Conservation (phyloP, 2,329 filamentous ascomycete species). For the Pseudogymnoascus sp. region DNA sequence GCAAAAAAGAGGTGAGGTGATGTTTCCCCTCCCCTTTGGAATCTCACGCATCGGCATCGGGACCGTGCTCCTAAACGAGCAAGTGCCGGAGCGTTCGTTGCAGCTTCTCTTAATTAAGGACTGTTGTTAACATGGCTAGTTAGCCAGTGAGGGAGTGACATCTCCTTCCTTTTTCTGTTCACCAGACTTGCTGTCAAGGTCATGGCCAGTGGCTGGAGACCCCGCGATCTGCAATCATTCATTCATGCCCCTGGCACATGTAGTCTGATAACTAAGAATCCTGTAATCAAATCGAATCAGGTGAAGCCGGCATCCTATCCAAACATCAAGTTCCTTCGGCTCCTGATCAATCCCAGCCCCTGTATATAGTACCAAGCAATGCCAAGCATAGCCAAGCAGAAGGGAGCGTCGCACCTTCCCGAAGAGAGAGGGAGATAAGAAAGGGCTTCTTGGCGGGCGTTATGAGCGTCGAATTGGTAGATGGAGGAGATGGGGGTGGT, state of each 20-base stretch:
- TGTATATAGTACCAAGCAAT: slow-evolving; percentile 3
- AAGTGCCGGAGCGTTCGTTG: slow-evolving; percentile 1
- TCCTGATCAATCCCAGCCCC: not conserved
- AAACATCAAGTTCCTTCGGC: not conserved
- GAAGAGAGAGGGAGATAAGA: slow-evolving; percentile 2
- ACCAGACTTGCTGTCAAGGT: not conserved
- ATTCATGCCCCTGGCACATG: not conserved
- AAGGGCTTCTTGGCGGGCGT: not conserved
- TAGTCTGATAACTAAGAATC: not conserved
- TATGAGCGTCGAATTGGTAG: not conserved
- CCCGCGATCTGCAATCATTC: not conserved
- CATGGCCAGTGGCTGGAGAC: not conserved
- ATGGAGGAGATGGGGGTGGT: not conserved
- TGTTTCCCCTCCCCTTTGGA: not conserved
- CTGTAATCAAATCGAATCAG: not conserved
- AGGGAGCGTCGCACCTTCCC: not conserved
- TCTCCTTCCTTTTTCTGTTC: slow-evolving; percentile 1
- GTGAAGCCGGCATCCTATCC: not conserved
- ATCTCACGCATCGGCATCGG: not conserved
- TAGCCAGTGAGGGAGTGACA: not conserved
- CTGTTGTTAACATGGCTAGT: not conserved
- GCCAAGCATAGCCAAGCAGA: no score
- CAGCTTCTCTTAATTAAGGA: not conserved
- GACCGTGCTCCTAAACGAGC: not conserved
- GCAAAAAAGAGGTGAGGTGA: not conserved